Evolutionary conservation across 257 asterid species (phyloP).

Genomic region (Ajuga chamaepitys): DNA sequence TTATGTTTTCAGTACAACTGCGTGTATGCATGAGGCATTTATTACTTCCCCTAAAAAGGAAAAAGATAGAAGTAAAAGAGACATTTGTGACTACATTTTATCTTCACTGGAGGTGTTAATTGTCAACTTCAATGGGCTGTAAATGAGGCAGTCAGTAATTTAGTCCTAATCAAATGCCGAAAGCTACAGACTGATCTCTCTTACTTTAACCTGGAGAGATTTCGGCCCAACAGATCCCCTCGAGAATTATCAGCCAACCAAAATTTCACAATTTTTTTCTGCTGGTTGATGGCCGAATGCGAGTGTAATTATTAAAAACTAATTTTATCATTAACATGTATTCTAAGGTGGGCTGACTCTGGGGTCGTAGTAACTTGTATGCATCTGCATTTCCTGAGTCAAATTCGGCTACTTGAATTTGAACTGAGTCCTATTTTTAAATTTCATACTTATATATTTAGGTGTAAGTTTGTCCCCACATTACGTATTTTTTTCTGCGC

Average conservation of each 20-base stretch:
- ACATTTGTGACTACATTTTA: too few species aligned
- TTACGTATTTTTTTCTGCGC: not conserved
- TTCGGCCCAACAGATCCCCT: not conserved
- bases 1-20: not conserved
- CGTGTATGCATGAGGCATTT: too few species aligned
- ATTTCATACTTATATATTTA: not conserved
- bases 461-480: not conserved
- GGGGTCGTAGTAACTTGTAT: not conserved
- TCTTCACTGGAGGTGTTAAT: too few species aligned
- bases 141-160: not conserved
- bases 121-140: not conserved
- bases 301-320: not conserved
- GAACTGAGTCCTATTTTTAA: not conserved
- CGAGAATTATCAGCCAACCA: not conserved
- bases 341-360: not conserved
- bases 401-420: constrained; percentile 6
- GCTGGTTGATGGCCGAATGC: not conserved
- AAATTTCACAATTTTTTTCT: not conserved
- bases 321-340: not conserved
- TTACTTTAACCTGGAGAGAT: not conserved
- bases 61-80: too few species aligned
- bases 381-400: not conserved
- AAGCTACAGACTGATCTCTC: not conserved
- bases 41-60: too few species aligned
- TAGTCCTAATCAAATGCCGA: not conserved